These are phyloP conservation scores for Rhizopus microsporus DNA, from an alignment of 371 early-diverging fungal genomes.

Conservation along the genomic window DNA sequence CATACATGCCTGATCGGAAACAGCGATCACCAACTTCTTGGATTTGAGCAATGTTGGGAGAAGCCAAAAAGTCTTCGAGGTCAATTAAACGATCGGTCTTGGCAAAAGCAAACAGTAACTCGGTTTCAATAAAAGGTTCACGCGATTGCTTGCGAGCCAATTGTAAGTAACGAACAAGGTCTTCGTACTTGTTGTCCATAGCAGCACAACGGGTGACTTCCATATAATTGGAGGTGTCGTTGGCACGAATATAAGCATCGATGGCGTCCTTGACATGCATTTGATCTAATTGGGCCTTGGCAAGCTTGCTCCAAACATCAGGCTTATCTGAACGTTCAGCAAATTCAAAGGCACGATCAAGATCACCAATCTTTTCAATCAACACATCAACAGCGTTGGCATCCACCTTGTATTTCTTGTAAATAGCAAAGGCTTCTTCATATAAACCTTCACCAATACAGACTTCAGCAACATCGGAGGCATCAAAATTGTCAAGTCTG, in stretches of 20 bases:
- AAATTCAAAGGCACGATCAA: constrained; percentile 95
- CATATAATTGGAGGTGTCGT: constrained; percentile 85
- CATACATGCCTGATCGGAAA: constrained; percentile 87
- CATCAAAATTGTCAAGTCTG: constrained; percentile 94
- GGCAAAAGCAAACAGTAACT: constrained; percentile 92
- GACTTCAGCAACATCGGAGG: constrained; percentile 93
- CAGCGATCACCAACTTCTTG: constrained; percentile 95
- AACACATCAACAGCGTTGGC: constrained; percentile 87
- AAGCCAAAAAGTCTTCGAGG: constrained; percentile 88
- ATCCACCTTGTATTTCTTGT: constrained; percentile 89
- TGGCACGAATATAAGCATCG: constrained; percentile 94
- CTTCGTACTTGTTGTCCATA: constrained; percentile 86
- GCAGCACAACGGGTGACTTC: constrained; percentile 86
- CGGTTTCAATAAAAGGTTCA: constrained; percentile 92
- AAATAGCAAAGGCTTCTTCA: constrained; percentile 96
- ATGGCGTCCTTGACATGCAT: constrained; percentile 93
- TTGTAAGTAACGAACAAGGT: constrained; percentile 88
- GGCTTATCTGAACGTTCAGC: constrained; percentile 89
- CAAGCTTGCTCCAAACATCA: constrained; percentile 94
- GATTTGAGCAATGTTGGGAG: constrained; percentile 93
- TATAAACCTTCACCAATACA: constrained; percentile 85
- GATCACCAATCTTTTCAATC: constrained; percentile 86
- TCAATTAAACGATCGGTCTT: constrained; percentile 91
- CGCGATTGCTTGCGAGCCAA: constrained; percentile 93
- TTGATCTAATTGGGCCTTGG: constrained; percentile 90